phyloP scores from a whole-genome alignment of 2,329 filamentous ascomycete species.

The Pseudogymnoascus sp. region DNA sequence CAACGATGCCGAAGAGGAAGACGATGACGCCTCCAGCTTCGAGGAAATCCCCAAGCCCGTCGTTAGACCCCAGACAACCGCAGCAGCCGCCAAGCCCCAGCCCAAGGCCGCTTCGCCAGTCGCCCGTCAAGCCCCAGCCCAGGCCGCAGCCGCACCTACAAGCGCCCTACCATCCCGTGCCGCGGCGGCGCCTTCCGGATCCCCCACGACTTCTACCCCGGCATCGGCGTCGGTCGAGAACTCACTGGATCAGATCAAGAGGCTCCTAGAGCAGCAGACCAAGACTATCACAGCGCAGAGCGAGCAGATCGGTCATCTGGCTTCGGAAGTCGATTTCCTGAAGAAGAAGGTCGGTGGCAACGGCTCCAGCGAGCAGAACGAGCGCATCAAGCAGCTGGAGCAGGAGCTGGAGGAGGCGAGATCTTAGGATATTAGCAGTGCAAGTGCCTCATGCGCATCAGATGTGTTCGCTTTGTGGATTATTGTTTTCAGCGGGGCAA shows the following conservation, averaged over 20 bases:
- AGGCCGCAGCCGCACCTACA: constrained; percentile 25
- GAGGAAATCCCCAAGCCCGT: constrained; percentile 74
- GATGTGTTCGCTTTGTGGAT: background rate
- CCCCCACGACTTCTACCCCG: constrained; percentile 26
- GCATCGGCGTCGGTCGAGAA: constrained; percentile 46
- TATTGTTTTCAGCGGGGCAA: background rate
- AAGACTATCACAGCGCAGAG: constrained; percentile 70
- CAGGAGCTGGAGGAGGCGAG: constrained; percentile 57
- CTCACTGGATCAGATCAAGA: constrained; percentile 68
- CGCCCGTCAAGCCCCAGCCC: constrained; percentile 18
- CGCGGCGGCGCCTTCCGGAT: constrained; percentile 24
- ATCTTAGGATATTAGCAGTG: constrained; percentile 33
- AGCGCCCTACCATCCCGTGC: constrained; percentile 18
- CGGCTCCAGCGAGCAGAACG: constrained; percentile 51
- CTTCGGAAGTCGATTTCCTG: constrained; percentile 67
- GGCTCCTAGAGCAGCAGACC: constrained; percentile 66
- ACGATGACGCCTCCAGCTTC: constrained; percentile 62
- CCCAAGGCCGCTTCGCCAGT: constrained; percentile 36
- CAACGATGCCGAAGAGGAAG: constrained; percentile 52
- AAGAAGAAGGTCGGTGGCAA: constrained; percentile 62
- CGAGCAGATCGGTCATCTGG: constrained; percentile 62
- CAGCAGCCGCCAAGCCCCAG: constrained; percentile 31
- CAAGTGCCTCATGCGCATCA: background rate
- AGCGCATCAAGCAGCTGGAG: constrained; percentile 59
- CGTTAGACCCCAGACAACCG: constrained; percentile 43